Evolutionary conservation across 805 yeast species (phyloP).

Genomic region (Nakazawaea ambrosiae): DNA sequence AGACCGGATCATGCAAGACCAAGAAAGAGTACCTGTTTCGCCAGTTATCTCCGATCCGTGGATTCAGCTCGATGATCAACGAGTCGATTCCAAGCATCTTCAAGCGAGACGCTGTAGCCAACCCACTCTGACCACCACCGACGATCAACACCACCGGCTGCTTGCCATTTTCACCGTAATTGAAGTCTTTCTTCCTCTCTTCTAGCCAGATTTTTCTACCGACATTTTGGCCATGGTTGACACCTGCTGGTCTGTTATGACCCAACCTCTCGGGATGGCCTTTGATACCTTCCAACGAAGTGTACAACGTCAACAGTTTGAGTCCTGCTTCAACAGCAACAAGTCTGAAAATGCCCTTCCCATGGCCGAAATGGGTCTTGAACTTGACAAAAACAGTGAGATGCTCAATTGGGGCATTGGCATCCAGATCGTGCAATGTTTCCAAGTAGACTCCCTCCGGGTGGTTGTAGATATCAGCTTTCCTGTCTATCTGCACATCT

Average conservation of each 20-base stretch:
- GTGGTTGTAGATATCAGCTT: slow-evolving; percentile 20
- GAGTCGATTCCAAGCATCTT: slow-evolving; percentile 32
- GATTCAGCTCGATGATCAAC: slow-evolving; percentile 30
- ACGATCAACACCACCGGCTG: slow-evolving; percentile 34
- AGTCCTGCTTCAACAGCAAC: slow-evolving; percentile 19
- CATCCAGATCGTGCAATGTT: slow-evolving; percentile 21
- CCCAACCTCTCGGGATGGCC: slow-evolving; percentile 27
- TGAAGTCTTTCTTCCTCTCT: slow-evolving; percentile 19
- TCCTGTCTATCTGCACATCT: slow-evolving; percentile 21
- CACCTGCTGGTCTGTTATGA: slow-evolving; percentile 27
- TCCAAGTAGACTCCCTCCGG: slow-evolving; percentile 23
- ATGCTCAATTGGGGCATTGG: slow-evolving; percentile 23
- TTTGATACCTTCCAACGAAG: slow-evolving; percentile 25
- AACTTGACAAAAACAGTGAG: slow-evolving; percentile 24
- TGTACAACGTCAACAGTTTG: slow-evolving; percentile 19
- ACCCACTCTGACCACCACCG: slow-evolving; percentile 42
- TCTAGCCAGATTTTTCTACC: slow-evolving; percentile 7
- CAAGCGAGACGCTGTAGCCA: slow-evolving; percentile 34
- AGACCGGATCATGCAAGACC: slow-evolving; percentile 38
- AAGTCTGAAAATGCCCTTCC: slow-evolving; percentile 25
- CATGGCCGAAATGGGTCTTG: slow-evolving; percentile 24
- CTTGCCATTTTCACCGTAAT: slow-evolving; percentile 7
- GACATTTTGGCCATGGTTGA: slow-evolving; percentile 30
- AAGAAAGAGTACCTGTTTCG: slow-evolving; percentile 35
- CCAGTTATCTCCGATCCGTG: slow-evolving; percentile 38